Conservation (phyloP, 306 rosid genomes). For the Amphicarpaea edgeworthii region DNA sequence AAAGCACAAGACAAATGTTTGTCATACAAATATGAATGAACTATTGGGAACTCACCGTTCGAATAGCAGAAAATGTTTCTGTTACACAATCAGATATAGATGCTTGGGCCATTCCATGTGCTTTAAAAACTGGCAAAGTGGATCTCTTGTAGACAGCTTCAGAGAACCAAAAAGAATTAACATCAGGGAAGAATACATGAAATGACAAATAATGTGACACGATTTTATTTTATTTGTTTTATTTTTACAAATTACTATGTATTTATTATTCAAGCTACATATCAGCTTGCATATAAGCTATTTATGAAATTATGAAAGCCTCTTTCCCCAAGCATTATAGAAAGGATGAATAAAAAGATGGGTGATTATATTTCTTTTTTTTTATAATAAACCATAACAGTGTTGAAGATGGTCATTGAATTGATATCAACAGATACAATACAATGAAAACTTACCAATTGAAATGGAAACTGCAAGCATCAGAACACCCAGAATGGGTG, state of each 20-base stretch:
- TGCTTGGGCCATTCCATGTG: constrained; percentile 92
- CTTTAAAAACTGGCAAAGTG: constrained; percentile 82
- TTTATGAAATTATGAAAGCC: constrained; percentile 28
- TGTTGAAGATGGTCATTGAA: constrained; percentile 16
- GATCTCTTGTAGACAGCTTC: constrained; percentile 94
- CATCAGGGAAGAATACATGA: constrained; percentile 39
- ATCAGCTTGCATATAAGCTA: constrained; percentile 26
- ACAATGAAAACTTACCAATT: constrained; percentile 66
- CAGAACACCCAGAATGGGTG: constrained; percentile 84
- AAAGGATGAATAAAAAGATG: constrained; percentile 21
- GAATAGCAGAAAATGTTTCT: constrained; percentile 96
- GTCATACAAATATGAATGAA: constrained; percentile 2
- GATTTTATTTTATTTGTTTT: too few relatives aligned
- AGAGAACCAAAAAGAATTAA: constrained; percentile 54
- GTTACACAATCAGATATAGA: constrained; percentile 86
- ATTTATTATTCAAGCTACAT: constrained; percentile 37
- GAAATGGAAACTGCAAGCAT: constrained; percentile 77
- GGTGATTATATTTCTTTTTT: constrained; percentile 10
- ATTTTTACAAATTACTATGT: constrained; percentile 1
- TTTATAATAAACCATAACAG: constrained; percentile 4
- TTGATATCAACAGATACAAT: constrained; percentile 24
- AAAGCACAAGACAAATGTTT: neutral
- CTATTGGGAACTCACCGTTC: constrained; percentile 75
- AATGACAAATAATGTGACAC: constrained; percentile 13
- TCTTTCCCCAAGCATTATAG: neutral